phyloP scores from a whole-genome alignment of 2,329 filamentous ascomycete genomes.

The Didymella keratinophila region DNA sequence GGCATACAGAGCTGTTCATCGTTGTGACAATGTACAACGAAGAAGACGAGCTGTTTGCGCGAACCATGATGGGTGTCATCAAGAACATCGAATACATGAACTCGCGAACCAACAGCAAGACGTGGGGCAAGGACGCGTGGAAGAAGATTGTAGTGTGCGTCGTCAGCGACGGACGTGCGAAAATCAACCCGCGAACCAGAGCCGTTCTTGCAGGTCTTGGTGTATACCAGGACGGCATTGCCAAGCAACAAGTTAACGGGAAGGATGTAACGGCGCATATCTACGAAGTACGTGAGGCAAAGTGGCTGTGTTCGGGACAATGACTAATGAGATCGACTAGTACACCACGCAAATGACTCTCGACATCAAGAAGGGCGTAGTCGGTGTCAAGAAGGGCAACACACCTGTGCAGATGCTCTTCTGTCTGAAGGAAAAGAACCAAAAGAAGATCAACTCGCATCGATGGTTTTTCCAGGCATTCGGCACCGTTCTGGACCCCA shows the following conservation, averaged over 20 bases:
- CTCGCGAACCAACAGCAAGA: slow-evolving; percentile 89
- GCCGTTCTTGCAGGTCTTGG: slow-evolving; percentile 91
- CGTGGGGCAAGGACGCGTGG: slow-evolving; percentile 98
- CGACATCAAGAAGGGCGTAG: slow-evolving; percentile 88
- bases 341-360: slow-evolving; percentile 88
- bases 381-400: slow-evolving; percentile 80
- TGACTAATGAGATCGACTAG: slow-evolving; percentile 36
- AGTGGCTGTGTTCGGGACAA: slow-evolving; percentile 5
- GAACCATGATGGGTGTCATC: slow-evolving; percentile 95
- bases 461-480: slow-evolving; percentile 99
- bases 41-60: slow-evolving; percentile 92
- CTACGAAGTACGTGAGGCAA: slow-evolving; percentile 65
- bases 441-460: slow-evolving; percentile 99
- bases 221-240: slow-evolving; percentile 97
- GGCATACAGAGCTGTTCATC: slow-evolving; percentile 95
- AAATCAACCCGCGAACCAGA: slow-evolving; percentile 92
- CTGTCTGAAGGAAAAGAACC: slow-evolving; percentile 98
- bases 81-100: slow-evolving; percentile 99
- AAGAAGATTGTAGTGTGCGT: slow-evolving; percentile 99
- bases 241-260: slow-evolving; percentile 95
- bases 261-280: slow-evolving; percentile 98
- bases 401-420: slow-evolving; percentile 97
- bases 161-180: slow-evolving; percentile 94
- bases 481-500: slow-evolving; percentile 88
- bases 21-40: slow-evolving; percentile 99